phyloP scores from a whole-genome alignment of 371 early-diverging fungal genomes.

The Mucor sp. region DNA sequence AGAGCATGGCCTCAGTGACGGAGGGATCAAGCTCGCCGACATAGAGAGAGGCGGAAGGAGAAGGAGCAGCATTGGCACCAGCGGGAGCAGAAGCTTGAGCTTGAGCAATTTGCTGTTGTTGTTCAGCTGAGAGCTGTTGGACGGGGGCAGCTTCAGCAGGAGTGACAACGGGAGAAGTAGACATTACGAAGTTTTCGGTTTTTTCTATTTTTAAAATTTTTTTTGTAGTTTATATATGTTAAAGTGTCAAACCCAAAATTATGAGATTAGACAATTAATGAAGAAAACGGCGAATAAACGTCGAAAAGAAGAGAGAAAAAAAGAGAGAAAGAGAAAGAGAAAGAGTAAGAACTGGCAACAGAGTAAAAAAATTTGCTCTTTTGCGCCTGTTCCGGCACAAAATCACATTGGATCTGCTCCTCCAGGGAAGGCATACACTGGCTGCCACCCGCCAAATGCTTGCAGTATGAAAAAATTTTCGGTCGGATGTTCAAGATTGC shows the following conservation, averaged over 20 bases:
- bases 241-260: constrained; percentile 27
- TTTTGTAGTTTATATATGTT: constrained; percentile 44
- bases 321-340: constrained; percentile 24
- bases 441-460: not conserved
- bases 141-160: constrained; percentile 51
- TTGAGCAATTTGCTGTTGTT: constrained; percentile 65
- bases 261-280: constrained; percentile 30
- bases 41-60: constrained; percentile 79
- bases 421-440: not conserved
- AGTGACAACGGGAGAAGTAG: constrained; percentile 55
- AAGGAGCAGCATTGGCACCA: constrained; percentile 43
- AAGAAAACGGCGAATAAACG: constrained; percentile 35
- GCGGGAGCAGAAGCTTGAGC: constrained; percentile 53
- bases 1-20: constrained; percentile 97
- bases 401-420: not conserved
- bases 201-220: constrained; percentile 50
- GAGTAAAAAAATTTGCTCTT: not conserved
- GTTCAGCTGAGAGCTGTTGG: constrained; percentile 54
- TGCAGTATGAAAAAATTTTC: not conserved
- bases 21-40: constrained; percentile 92
- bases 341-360: not conserved
- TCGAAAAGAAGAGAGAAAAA: constrained; percentile 31
- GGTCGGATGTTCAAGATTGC: constrained; percentile 1
- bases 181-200: constrained; percentile 46
- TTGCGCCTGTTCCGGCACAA: constrained; percentile 1